Evolutionary conservation across 768 basidiomycete genomes (phyloP), one percentile per base, ranked within the genome.

Genomic region (Kockovaella imperatae): DNA sequence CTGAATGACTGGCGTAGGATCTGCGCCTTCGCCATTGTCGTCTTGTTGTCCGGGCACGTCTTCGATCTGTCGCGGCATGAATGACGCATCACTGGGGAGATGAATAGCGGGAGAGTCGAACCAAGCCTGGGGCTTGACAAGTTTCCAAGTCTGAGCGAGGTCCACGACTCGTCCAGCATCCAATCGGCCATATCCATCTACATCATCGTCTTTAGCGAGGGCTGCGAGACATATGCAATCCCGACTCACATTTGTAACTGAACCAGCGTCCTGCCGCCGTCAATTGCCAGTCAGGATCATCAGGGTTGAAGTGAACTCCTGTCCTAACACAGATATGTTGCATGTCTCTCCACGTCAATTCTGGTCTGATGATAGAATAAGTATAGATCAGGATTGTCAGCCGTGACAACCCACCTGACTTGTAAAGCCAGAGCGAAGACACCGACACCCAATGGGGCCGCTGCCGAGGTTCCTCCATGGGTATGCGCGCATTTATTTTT

Each of bases 391-490:
- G 15, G 15, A 26, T 18, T 21, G 28, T 26, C 13, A 39, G 34
- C 24, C 20, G 18, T 45, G 49, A 13, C 24, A 45, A 66, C 78
- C 48, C 60, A 89, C 88, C 91, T 79, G 49, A 80, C 86, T 73
- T 88, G 77, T 14, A 99, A 75, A 5, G 88, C 88, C 10, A 99
- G 79, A 18, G 90, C 86, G 64, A 93, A 83, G 31, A 96, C 86
- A 23, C 89, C 95, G 13, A 83, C 90, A 21, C 89, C 95, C 56
- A 97, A 87, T 5, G 95, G 95, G 5, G 95, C 95, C 4, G 95
- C 95, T 20, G 95, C 95, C 14, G 93, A 96, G 1, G 95, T 99
- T 14, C 95, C 95, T 20, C 95, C 95, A 62, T 99, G 95, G 0
- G 74, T 77, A 32, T 75, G 76, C 1, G 90, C 78, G 69, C 95